phyloP scores from a whole-genome alignment of 2,329 filamentous ascomycete genomes.

The Colletotrichum zoysiae region DNA sequence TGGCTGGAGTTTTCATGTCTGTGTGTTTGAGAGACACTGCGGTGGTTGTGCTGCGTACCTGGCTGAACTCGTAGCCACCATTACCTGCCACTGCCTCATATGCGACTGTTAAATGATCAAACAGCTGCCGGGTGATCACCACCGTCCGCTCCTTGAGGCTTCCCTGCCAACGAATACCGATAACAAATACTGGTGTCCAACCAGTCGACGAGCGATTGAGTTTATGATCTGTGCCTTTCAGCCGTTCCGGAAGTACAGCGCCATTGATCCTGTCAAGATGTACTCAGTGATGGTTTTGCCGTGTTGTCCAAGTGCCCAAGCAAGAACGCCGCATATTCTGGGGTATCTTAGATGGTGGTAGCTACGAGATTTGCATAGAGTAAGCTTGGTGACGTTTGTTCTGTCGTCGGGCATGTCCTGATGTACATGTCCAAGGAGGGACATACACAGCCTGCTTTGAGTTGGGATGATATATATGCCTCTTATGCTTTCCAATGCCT shows the following conservation, averaged over 20 bases:
- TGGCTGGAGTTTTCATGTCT: constrained; percentile 28
- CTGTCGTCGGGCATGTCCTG: neutral
- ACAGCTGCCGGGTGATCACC: neutral
- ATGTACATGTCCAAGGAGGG: neutral
- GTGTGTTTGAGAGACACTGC: neutral
- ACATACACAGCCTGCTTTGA: neutral
- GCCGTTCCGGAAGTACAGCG: neutral
- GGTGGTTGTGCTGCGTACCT: neutral
- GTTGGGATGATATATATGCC: neutral
- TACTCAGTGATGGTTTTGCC: neutral
- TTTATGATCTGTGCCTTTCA: neutral
- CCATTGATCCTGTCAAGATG: neutral
- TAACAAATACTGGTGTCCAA: neutral
- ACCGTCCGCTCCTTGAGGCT: neutral
- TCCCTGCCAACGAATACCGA: neutral
- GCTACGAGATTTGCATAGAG: neutral
- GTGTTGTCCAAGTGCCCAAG: neutral
- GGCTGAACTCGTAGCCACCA: neutral
- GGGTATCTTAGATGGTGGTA: neutral
- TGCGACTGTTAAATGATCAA: neutral
- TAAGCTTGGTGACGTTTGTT: neutral
- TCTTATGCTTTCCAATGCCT: neutral
- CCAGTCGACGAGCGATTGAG: neutral
- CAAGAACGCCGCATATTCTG: too few relatives aligned
- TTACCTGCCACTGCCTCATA: neutral